Evolutionary conservation across 2,329 filamentous ascomycete species (phyloP), one percentile per base, ranked within the genome.

Genomic region (Botryosphaeria dothidea): DNA sequence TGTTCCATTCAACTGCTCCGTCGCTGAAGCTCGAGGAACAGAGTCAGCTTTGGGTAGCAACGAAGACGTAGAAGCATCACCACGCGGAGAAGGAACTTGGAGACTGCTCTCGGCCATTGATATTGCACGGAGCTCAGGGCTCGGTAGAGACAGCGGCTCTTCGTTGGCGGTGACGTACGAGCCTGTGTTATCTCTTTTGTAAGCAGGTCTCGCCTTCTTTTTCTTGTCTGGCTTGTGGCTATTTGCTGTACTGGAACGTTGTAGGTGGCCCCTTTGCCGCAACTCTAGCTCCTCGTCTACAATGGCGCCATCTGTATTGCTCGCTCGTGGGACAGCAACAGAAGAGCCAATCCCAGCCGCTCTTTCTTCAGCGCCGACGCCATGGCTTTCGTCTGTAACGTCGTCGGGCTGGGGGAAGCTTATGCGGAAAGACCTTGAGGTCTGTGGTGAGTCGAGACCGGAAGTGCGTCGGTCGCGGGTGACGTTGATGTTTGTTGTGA

Each of bases 401-500:
- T 77, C 72, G 6, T 75, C 73, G 6, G 79, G 79, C 66, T 80
- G 79, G 19, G 77, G 78, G 62, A 81, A 81, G 70, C 78, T 81
- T 52, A 74, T 74, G 49, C 73, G 71, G 67, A 76, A 79, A 31
- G 74, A 67, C 23, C 75, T 76, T 11, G 76, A 75, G 7, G 74
- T 65, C 62, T 76, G 80, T 56, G 77, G 79, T 2, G 75, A 77
- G 23, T 80, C 78, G 21, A 78, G 70, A 25, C 79, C 79, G 49
- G 77, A 77, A 38, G 80, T 67, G 21, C 79, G 79, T 52, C 80
- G 78, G 38, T 80, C 77, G 66, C 78, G 79, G 11, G 77, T 75
- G 27, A 80, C 73, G 65, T 79, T 77, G 6, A 79, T 76, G 65
- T 82, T 79, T 1, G 82, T 81, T 25, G 80, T 80, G 71, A 88